Evolutionary conservation across 768 basidiomycete genomes (phyloP).

Genomic region (Gelatoporia subvermispora): DNA sequence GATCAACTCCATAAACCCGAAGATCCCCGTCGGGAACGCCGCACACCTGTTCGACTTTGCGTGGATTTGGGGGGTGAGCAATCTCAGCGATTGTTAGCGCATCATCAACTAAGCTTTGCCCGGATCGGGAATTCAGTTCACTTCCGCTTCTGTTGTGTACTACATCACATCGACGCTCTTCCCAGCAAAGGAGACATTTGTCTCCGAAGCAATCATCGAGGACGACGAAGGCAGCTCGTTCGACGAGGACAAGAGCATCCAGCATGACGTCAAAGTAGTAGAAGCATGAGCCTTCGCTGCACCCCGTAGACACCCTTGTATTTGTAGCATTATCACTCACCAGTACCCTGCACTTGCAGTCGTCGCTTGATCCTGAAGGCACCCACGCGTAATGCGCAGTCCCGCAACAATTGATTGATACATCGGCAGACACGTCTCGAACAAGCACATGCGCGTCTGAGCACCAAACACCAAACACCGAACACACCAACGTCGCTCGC

Average conservation of each 20-base stretch:
- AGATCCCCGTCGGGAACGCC: conserved; percentile 55
- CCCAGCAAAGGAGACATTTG: conserved; percentile 34
- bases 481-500: too few relatives aligned
- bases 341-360: too few relatives aligned
- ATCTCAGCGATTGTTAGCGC: conserved; percentile 1
- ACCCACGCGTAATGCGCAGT: too few relatives aligned
- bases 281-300: neutral
- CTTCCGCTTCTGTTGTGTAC: conserved; percentile 30
- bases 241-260: conserved; percentile 11
- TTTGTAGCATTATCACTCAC: too few relatives aligned
- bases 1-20: conserved; percentile 65
- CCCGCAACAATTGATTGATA: too few relatives aligned
- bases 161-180: conserved; percentile 29
- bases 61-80: conserved; percentile 74
- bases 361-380: too few relatives aligned
- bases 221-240: conserved; percentile 9
- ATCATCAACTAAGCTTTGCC: neutral
- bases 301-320: too few relatives aligned
- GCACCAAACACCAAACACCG: too few relatives aligned
- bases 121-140: too few relatives aligned
- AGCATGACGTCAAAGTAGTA: conserved; percentile 11
- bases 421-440: too few relatives aligned
- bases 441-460: too few relatives aligned
- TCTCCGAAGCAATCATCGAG: conserved; percentile 21
- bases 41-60: conserved; percentile 61